These are phyloP conservation scores for Xanthoceras sorbifolium DNA, from an alignment of 345 rosid genomes.

Conservation along the genomic window DNA sequence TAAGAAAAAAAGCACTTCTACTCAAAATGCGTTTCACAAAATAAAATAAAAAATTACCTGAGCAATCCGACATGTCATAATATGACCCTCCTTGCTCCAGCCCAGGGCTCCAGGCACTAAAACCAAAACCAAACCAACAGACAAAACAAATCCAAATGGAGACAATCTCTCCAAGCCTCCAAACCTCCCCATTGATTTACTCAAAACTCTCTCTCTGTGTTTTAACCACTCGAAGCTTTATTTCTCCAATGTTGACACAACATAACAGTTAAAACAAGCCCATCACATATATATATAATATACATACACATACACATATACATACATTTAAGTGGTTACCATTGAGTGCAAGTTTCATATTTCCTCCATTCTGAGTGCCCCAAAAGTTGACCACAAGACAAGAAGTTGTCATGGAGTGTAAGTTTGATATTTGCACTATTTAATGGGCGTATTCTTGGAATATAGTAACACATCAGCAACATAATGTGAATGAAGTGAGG, in stretches of 20 bases:
- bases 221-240: constrained; percentile 6
- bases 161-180: constrained; percentile 22
- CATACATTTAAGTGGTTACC: constrained; percentile 24
- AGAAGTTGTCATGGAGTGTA: constrained; percentile 56
- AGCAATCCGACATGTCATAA: constrained; percentile 82
- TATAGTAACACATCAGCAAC: constrained; percentile 14
- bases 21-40: background rate
- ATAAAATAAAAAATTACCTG: constrained; percentile 47
- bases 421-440: constrained; percentile 33
- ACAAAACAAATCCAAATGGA: constrained; percentile 27
- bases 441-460: constrained; percentile 42
- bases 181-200: constrained; percentile 31
- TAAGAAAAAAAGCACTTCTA: background rate
- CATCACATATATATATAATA: constrained; percentile 19
- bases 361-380: constrained; percentile 24
- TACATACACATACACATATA: constrained; percentile 15
- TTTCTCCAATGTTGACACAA: constrained; percentile 14
- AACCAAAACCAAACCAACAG: constrained; percentile 33
- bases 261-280: constrained; percentile 18
- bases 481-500: background rate
- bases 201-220: background rate
- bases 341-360: constrained; percentile 63
- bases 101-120: constrained; percentile 44
- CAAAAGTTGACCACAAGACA: constrained; percentile 24
- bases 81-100: constrained; percentile 97